Base-by-base conservation (phyloP, 176 grass and related monocot species). In the Musa troglodytarum region DNA sequence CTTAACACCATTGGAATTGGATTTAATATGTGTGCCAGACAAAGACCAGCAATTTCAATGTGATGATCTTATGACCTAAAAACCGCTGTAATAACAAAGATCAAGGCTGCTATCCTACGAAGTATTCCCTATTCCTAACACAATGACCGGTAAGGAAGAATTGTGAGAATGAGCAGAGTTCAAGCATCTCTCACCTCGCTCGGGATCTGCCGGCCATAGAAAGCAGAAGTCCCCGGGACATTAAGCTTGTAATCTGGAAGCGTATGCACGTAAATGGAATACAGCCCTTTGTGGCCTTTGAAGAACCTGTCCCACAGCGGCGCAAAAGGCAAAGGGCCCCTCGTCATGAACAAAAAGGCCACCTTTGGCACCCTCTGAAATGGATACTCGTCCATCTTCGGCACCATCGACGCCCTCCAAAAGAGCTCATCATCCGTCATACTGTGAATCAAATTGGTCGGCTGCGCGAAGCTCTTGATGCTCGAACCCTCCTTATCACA, bases 281-380 rank as follows among this genome's bases (percentile, higher is more conserved):
- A 96, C 16, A 20, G 79, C 0, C 66, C 83, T 68, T 83, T 77
- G 51, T 88, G 85, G 10, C 87, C 93, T 51, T 78, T 84, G 83
- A 96, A 96, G 85, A 96, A 92, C 67, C 89, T 81, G 21, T 97
- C 93, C 90, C 93, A 92, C 67, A 92, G 83, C 52, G 89, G 89
- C 11, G 81, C 87, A 15, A 97, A 69, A 25, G 87, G 90, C 54
- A 92, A 67, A 22, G 73, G 74, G 52, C 93, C 87, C 26, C 53
- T 19, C 14, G 87, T 80, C 66, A 97, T 71, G 80, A 97, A 92
- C 87, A 92, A 69, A 79, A 97, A 90, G 4, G 93, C 93, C 52
- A 97, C 83, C 81, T 90, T 97, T 15, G 93, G 90, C 76, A 85
- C 83, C 50, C 87, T 85, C 13, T 86, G 70, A 81, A 88, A 92